Evolutionary conservation across 2,329 filamentous ascomycete species (phyloP), one percentile per base, ranked within the genome.

Genomic region (Calonectria honghensis): DNA sequence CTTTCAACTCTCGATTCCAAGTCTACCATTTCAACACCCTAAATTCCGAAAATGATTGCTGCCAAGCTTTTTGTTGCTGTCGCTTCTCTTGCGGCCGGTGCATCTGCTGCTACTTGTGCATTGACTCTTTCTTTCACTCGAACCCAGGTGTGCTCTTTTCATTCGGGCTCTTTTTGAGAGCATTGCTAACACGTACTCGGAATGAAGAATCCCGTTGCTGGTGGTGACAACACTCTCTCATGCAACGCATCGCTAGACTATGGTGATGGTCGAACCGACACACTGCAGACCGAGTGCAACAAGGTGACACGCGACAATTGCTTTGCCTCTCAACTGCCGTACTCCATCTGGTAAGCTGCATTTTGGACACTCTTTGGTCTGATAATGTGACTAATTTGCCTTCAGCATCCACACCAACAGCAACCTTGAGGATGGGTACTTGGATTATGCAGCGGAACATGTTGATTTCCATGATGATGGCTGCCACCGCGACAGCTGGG

Each of bases 381-480:
- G 24, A 27, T 7, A 20, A 16, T 4, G 18, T 39, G 6, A 29
- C 57, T 63, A 45, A 9, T 27, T 6, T 2, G 4, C 29, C 24
- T 41, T 20, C 4, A 63, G 57, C 16, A 39, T 63, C 37, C 35
- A 41, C n/a, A 63, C 57, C 14, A 41, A 63, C 16, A 11, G 57
- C 13, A 27, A 41, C 18, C 35, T 63, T 7, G 37, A 39, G 24
- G 24, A 63, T 41, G 57, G 35, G 11, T 63, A 41, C 32, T 7
- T 63, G 27, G 35, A 63, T 18, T 63, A 63, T 11, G 57, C 37
- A 6, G 35, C 57, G 3, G 57, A 63, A 14, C 35, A 41, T 18
- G 57, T 41, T 5, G 37, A 61, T 39, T 61, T 61, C 35, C 57
- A 61, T n/a, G 57, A 61, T 18, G 57, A 39, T 14, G 57, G 57